Evolutionary conservation across 495 filamentous ascomycete genomes (phyloP), one percentile per base, ranked within the genome.

Genomic region (Tuber microsphaerosporum): DNA sequence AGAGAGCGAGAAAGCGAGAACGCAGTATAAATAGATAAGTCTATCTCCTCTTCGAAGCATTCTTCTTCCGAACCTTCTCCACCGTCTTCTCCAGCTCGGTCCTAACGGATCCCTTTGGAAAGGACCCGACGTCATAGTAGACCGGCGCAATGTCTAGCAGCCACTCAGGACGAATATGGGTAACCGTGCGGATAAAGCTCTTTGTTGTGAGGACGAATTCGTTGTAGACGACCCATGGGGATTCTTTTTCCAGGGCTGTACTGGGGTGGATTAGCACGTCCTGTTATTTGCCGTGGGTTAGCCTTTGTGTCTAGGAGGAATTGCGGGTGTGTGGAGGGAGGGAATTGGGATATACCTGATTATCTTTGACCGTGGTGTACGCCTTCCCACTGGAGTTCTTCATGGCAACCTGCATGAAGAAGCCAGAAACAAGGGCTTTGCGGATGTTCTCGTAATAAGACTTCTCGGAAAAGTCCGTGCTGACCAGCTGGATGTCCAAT

Each of bases 361-460:
- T 90, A 80, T 98, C 96, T 85, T 98, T 98, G 78, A 99, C 90
- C 12, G 95, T 99, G 73, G 90, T 88, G 85, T 99, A 99, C 48
- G 88, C 89, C 88, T 97, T 97, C 78, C 89, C 89, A 43, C 81
- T 83, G 48, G 86, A 85, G 75, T 97, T 92, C 79, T 90, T 92
- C 89, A 94, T 97, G 61, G 95, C 95, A n/a, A 98, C 92, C 82
- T 99, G 96, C 95, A 99, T 99, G 87, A 99, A 99, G 86, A 98
- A 99, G 34, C 95, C 95, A 2, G 93, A 89, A 20, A 97, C 91
- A n/a, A 99, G 87, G 16, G 95, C 95, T 22, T 93, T 90, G 34
- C 93, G 92, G 81, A 99, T 98, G 82, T 99, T 99, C 84, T 89
- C 93, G 83, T 97, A 98, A 85, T 99, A 99, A 77, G 94, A 92